Evolutionary conservation across 73 alveolate species (phyloP), one percentile per base, ranked within the genome.

Genomic region (Paramecium caudatum): DNA sequence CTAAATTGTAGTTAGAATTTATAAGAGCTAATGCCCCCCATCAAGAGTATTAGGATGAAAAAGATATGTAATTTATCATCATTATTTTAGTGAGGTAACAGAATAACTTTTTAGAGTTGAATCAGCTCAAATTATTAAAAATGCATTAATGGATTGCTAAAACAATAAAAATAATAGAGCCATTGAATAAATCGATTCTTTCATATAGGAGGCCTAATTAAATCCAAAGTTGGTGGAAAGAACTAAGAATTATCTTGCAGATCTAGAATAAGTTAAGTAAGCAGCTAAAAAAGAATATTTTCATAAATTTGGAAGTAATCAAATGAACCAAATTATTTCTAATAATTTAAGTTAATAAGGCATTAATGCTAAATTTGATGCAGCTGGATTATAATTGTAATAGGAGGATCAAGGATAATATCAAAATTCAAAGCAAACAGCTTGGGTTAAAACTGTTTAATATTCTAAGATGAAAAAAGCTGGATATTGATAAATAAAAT

Each of bases 231-330:
- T 55, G 12, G 12, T 10, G 1, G 80, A 55, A 21, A 55, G 30
- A 55, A 43, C 30, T 7, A 55, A 21, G 80, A 55, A 21, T 27
- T 27, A 27, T 55, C 21, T 55, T 4, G 0, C 41, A 0, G 80
- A 55, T 55, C 80, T 55, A 21, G 39, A 49, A 49, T 16, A 49
- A 49, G 70, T 49, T 19, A 55, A 23, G 16, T 15, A 55, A 5
- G 80, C 80, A 55, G 80, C 80, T 8, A 55, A 27, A 23, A 5
- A 55, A 55, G 80, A 55, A 21, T 23, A 55, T 55, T 55, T 55
- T 21, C 8, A 55, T 55, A 55, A 21, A 55, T 55, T 55, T 55
- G 80, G 80, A 23, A 55, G 80, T 55, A 55, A 55, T 27, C 30
- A 55, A 55, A 55, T 55, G 80, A 27, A 55, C 30, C 30, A 55